Evolutionary conservation across 768 basidiomycete species (phyloP).

Genomic region (Macrolepiota albuminosa): DNA sequence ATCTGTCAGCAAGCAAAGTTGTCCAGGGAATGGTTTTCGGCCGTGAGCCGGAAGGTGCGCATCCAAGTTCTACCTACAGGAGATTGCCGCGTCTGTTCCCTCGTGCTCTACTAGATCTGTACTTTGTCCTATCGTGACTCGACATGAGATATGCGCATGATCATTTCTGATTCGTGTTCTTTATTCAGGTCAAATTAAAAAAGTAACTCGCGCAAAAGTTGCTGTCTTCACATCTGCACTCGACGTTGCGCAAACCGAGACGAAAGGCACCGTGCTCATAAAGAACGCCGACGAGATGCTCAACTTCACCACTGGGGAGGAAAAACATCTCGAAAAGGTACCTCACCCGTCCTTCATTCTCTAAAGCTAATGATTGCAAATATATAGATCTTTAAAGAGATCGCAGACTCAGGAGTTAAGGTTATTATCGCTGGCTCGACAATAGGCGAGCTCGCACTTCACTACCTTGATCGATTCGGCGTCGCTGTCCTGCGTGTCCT

Average conservation of each 20-base stretch:
- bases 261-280: conserved; percentile 95
- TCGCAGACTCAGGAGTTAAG: neutral
- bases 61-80: neutral
- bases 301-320: conserved; percentile 94
- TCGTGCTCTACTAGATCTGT: neutral
- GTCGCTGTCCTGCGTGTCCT: conserved; percentile 96
- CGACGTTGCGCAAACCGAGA: conserved; percentile 95
- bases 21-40: conserved; percentile 99
- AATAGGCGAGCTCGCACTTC: conserved; percentile 92
- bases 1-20: conserved; percentile 76
- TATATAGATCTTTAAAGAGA: neutral
- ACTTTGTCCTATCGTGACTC: neutral
- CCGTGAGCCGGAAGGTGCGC: conserved; percentile 85
- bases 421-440: conserved; percentile 52
- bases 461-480: conserved; percentile 91
- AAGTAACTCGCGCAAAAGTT: conserved; percentile 82
- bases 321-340: conserved; percentile 92
- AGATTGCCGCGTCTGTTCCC: neutral
- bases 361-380: neutral
- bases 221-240: conserved; percentile 90
- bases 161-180: neutral
- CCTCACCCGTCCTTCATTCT: conserved; percentile 20
- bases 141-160: neutral
- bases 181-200: conserved; percentile 69
- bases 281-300: conserved; percentile 96